Conservation (phyloP, 2,329 filamentous ascomycete species). For the Kalmusia sp. region DNA sequence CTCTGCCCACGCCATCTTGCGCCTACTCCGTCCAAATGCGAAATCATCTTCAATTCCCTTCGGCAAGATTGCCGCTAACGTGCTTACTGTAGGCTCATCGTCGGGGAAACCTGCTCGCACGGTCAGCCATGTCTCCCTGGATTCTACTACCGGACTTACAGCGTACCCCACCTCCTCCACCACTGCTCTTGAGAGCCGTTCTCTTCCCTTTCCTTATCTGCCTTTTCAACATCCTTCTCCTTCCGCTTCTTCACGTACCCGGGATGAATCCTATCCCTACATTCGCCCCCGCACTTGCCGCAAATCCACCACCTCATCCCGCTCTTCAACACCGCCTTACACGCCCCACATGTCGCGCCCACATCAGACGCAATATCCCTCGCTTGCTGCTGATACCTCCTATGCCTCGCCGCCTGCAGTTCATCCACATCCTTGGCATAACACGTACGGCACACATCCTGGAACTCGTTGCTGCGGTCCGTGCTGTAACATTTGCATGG, state of each 20-base stretch:
- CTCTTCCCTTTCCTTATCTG: neutral
- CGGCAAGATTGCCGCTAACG: too few relatives aligned
- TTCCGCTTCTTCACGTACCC: constrained; percentile 14
- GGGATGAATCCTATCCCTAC: constrained; percentile 25
- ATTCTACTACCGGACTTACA: neutral
- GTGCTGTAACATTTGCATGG: constrained; percentile 15
- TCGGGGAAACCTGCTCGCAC: neutral
- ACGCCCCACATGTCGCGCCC: constrained; percentile 15
- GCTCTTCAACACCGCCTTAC: constrained; percentile 16
- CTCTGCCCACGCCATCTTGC: too few relatives aligned
- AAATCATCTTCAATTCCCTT: too few relatives aligned
- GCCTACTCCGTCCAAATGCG: too few relatives aligned
- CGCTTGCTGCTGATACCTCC: constrained; percentile 20
- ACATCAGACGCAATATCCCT: constrained; percentile 18
- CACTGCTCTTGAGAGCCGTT: neutral
- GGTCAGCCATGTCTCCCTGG: neutral
- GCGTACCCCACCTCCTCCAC: constrained; percentile 8
- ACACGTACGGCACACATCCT: constrained; percentile 19
- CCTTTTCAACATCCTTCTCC: constrained; percentile 18
- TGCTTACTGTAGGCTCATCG: neutral
- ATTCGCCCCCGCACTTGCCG: constrained; percentile 23
- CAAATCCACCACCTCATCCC: constrained; percentile 28
- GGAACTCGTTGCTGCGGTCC: constrained; percentile 12
- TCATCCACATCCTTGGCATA: neutral
- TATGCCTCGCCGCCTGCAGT: constrained; percentile 13